A percentile compares a stretch with the other conserved stretches of the same genome.
These are phyloP conservation scores for Talaromyces marneffei DNA, from an alignment of 2,329 filamentous ascomycete genomes.

Conservation along the genomic window DNA sequence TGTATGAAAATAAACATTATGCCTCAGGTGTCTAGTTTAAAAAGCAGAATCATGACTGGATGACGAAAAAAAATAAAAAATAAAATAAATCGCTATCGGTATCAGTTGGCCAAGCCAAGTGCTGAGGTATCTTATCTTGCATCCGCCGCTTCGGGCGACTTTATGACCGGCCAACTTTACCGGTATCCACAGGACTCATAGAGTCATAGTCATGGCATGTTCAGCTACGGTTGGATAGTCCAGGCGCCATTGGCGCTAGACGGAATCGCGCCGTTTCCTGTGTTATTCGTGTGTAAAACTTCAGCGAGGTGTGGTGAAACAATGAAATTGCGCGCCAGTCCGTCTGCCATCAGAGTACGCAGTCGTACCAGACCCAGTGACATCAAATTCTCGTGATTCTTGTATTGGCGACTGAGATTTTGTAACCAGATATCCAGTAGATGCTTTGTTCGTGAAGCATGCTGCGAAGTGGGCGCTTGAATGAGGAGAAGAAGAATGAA, in stretches of 20 bases:
- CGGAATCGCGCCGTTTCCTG: not conserved
- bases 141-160: not conserved
- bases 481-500: slow-evolving; percentile 7
- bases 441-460: slow-evolving; percentile 9
- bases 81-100: not conserved
- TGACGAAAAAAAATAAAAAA: not conserved
- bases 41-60: too few species aligned
- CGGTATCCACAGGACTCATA: too few species aligned
- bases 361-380: slow-evolving; percentile 6
- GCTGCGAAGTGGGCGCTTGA: slow-evolving; percentile 6
- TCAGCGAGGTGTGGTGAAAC: slow-evolving; percentile 4
- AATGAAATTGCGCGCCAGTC: slow-evolving; percentile 5
- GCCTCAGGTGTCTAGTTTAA: not conserved
- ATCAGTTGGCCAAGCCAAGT: not conserved
- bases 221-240: not conserved
- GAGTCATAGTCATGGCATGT: not conserved
- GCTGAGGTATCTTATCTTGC: not conserved
- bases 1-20: not conserved
- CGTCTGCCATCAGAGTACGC: not conserved
- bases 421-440: slow-evolving; percentile 6
- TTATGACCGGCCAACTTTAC: not conserved
- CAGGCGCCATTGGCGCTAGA: not conserved
- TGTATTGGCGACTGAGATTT: slow-evolving; percentile 6
- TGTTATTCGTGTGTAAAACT: not conserved
- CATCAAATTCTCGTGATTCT: not conserved